Conservation (phyloP, 2,329 filamentous ascomycete genomes). For the Aspergillus quadricinctus region DNA sequence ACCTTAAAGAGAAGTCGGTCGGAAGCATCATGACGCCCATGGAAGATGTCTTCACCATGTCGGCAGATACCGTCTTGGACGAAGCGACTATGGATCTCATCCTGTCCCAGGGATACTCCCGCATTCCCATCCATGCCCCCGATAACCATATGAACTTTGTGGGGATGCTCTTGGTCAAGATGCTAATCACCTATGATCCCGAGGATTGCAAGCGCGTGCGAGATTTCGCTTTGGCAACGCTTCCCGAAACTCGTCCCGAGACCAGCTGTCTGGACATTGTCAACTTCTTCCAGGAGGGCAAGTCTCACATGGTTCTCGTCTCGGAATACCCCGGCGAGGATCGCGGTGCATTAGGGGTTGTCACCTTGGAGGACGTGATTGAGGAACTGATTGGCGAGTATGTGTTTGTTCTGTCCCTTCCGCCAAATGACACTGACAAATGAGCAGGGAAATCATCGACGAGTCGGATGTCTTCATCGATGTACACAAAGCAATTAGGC, state of each 20-base stretch:
- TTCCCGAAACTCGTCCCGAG: conserved; percentile 90
- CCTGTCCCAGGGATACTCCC: conserved; percentile 86
- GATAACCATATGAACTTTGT: conserved; percentile 85
- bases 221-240: conserved; percentile 87
- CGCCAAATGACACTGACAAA: conserved; percentile 15
- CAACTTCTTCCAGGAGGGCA: conserved; percentile 99
- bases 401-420: conserved; percentile 37
- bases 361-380: conserved; percentile 96
- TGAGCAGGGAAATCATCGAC: conserved; percentile 84
- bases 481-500: conserved; percentile 94
- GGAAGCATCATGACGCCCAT: conserved; percentile 98
- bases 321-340: conserved; percentile 88
- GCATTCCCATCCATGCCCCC: conserved; percentile 88
- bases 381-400: conserved; percentile 97
- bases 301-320: conserved; percentile 97
- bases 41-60: conserved; percentile 94
- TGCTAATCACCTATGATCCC: conserved; percentile 96
- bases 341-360: conserved; percentile 83
- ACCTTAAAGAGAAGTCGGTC: conserved; percentile 93
- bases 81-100: conserved; percentile 94
- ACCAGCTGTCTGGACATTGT: conserved; percentile 98
- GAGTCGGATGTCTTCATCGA: conserved; percentile 98
- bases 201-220: conserved; percentile 83
- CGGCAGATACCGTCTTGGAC: conserved; percentile 88
- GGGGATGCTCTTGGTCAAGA: conserved; percentile 97